Base-by-base conservation (phyloP, 805 yeast species). In the Spathaspora passalidarum region DNA sequence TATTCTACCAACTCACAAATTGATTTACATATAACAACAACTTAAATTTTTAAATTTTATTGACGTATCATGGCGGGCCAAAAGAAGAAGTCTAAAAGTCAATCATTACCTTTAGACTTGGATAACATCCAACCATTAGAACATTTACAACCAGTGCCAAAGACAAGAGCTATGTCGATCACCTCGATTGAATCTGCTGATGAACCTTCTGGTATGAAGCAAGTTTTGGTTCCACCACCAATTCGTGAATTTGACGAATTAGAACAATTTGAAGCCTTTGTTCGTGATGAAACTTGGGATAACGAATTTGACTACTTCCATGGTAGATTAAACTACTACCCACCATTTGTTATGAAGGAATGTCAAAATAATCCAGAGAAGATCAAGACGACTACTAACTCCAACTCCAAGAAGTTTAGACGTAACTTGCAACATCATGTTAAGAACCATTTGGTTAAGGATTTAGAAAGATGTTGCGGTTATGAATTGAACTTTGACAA, bases 371-470 rank as follows among this genome's bases (percentile, higher is more conserved):
- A 84, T 57, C 80, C 82, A 48, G 90, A 85, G 44, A 84, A 82
- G 59, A 78, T 85, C 50, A 83, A 84, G 62, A 84, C 85, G 23
- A 80, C 86, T 37, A 81, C 79, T 73, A 85, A 84, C 65, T 81
- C 84, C 50, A 80, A 85, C 60, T 81, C 84, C 47, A 78, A 80
- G 56, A 84, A 84, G 64, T 86, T 84, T 60, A 80, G 80, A 49
- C 75, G 92, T 61, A 84, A 84, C 62, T 73, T 86, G 61, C 84
- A 82, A 56, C 92, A 86, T 62, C 92, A 86, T 57, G 72, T 86
- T 45, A 79, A 81, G 56, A 83, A 83, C 57, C 91, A 85, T 62
- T 66, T 86, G 59, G 70, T 86, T 59, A 75, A 77, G 49, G 91
- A 84, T 54, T 81, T 86, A 65, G 76, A 75, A 50, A 73, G 70